Evolutionary conservation across 129 eudicot genomes (phyloP), one percentile per base, ranked within the genome.

Genomic region (Solidago caesia): DNA sequence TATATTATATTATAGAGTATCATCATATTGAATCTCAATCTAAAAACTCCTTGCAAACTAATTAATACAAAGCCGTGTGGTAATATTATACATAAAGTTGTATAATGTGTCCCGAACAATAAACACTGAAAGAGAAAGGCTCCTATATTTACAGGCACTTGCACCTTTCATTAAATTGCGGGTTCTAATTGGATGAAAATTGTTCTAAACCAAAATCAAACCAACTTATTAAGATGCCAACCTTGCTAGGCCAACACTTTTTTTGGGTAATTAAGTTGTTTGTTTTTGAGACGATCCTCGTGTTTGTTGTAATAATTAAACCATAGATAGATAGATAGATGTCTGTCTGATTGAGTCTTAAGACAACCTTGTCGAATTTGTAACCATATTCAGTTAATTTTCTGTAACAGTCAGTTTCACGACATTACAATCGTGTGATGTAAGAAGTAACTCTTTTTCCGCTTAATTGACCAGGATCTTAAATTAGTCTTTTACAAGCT

Each of bases 141-240:
- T 72, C 76, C 76, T 4, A 72, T 26, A 43, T 44, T 44, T 72
- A 25, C 25, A 11, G 51, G 66, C 59, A 72, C 57, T 16, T 72
- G 76, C 56, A 44, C 76, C 76, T 72, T 72, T 58, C 76, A 12
- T 6, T 44, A 44, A 26, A 56, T 57, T 58, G 64, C 76, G 56
- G 27, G 76, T 72, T 72, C 44, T 44, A 58, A 8, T 72, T 44
- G 2, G 43, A 57, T 57, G 56, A 62, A 13, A 33, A 29, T 29
- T 62, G 21, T 11, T 62, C 44, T 4, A 11, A 33, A 39, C 46
- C 46, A 62, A 12, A 62, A 33, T 39, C 5, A 13, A 39, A 63
- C 4, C 21, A 33, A 63, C 7, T 63, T 33, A 62, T 16, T 29
- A 16, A 15, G 39, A 33, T 33, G 39, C 39, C 39, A 33, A 33